phyloP scores from a whole-genome alignment of 148 eudicot genomes.

The Mesembryanthemum crystallinum region DNA sequence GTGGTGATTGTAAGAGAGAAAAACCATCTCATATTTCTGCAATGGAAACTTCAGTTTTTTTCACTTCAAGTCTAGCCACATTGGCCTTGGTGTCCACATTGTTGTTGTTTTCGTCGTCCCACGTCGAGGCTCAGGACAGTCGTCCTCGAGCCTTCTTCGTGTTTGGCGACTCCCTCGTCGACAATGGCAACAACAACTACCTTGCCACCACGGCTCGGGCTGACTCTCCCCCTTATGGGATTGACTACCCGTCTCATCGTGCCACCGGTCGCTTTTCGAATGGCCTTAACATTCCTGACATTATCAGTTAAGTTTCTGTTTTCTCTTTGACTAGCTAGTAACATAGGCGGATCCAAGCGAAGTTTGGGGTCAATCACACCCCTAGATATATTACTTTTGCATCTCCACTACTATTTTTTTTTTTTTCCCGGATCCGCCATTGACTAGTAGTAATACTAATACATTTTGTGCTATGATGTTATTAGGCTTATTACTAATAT shows the following conservation, averaged over 20 bases:
- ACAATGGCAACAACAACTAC: constrained; percentile 68
- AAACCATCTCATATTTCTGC: background rate
- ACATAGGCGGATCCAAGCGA: no score
- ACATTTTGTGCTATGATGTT: no score
- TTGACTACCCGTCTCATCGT: constrained; percentile 54
- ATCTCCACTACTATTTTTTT: no score
- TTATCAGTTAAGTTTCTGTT: constrained; percentile 52
- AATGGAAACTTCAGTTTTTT: constrained; percentile 12
- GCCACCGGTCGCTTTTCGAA: constrained; percentile 75
- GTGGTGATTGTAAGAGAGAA: background rate
- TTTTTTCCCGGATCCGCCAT: no score
- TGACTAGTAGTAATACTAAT: no score
- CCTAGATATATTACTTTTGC: background rate
- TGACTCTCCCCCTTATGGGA: constrained; percentile 68
- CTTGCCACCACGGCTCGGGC: constrained; percentile 68
- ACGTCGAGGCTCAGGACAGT: constrained; percentile 16
- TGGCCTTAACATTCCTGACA: constrained; percentile 63
- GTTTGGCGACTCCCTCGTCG: constrained; percentile 72
- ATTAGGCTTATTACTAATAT: background rate
- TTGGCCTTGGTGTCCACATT: constrained; percentile 12
- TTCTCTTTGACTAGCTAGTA: background rate
- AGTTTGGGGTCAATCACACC: no score
- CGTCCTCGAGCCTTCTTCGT: constrained; percentile 53
- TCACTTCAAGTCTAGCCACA: constrained; percentile 12
- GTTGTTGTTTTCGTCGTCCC: constrained; percentile 1